These are phyloP conservation scores for Eimeria praecox DNA, from an alignment of 169 alveolate genomes.

Conservation along the genomic window DNA sequence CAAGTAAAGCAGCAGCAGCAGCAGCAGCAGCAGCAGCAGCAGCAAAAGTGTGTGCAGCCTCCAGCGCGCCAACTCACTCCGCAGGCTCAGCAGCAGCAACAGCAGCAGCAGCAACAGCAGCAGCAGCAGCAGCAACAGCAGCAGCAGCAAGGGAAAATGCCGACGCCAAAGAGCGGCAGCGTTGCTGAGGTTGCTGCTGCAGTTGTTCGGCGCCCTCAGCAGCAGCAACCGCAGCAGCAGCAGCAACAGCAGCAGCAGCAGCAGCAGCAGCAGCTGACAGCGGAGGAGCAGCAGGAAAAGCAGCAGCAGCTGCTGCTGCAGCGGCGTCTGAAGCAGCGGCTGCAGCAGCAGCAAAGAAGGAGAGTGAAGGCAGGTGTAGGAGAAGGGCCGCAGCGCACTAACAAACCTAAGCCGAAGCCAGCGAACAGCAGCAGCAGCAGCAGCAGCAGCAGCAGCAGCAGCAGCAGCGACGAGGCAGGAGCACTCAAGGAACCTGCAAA, in stretches of 20 bases:
- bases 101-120: slow-evolving; percentile 25
- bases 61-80: not conserved
- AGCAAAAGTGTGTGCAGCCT: not conserved
- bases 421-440: slow-evolving; percentile 17
- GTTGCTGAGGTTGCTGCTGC: not conserved
- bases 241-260: slow-evolving; percentile 20
- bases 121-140: not conserved
- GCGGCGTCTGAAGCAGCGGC: not conserved
- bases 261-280: slow-evolving; percentile 11
- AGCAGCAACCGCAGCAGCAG: slow-evolving; percentile 17
- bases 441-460: slow-evolving; percentile 21
- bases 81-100: not conserved
- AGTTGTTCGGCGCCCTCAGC: too few relatives aligned
- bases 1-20: not conserved
- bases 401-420: not conserved
- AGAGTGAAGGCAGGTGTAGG: not conserved
- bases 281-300: slow-evolving; percentile 57
- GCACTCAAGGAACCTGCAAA: slow-evolving; percentile 14
- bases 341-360: slow-evolving; percentile 44
- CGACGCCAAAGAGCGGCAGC: not conserved
- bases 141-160: slow-evolving; percentile 9
- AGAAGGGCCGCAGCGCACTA: not conserved
- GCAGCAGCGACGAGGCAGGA: slow-evolving; percentile 35
- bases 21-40: not conserved
- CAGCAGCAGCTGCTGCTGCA: slow-evolving; percentile 26